phyloP scores from a whole-genome alignment of 2,329 filamentous ascomycete genomes.

The Hypoxylon sp. region DNA sequence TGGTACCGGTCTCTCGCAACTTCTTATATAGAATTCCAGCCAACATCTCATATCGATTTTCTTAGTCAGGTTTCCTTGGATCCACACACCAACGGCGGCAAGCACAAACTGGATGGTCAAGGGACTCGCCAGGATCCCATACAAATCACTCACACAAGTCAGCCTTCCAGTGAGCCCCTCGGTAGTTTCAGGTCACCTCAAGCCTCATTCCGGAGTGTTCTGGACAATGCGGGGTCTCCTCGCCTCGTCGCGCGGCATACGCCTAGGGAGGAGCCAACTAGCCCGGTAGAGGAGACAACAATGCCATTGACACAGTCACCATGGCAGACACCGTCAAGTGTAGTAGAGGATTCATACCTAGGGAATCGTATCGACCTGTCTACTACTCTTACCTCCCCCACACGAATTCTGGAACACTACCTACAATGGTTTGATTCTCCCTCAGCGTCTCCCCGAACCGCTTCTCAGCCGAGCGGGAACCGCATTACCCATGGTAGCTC shows the following conservation, averaged over 20 bases:
- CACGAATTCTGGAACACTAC: conserved; percentile 65
- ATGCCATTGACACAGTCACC: conserved; percentile 53
- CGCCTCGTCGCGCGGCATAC: conserved; percentile 45
- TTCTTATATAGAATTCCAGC: conserved; percentile 66
- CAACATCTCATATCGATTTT: conserved; percentile 42
- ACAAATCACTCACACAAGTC: conserved; percentile 29
- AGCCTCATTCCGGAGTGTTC: conserved; percentile 62
- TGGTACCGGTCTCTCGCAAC: conserved; percentile 65
- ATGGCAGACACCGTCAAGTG: conserved; percentile 64
- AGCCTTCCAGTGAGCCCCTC: conserved; percentile 29
- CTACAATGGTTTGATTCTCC: conserved; percentile 57
- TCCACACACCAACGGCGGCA: conserved; percentile 17
- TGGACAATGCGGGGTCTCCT: conserved; percentile 60
- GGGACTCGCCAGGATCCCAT: conserved; percentile 24
- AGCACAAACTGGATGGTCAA: conserved; percentile 12
- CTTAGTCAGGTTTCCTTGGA: conserved; percentile 9
- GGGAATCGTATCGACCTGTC: conserved; percentile 54
- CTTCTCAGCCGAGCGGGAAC: conserved; percentile 34
- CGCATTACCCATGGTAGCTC: not conserved
- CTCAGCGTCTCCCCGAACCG: conserved; percentile 32
- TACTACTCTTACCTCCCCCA: conserved; percentile 63
- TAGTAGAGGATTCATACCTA: conserved; percentile 70
- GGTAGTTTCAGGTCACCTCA: conserved; percentile 51
- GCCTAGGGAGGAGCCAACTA: conserved; percentile 17
- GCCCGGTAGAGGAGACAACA: conserved; percentile 14